These are phyloP conservation scores for Sechiopsis laciniata DNA, from an alignment of 306 rosid species.

Conservation along the genomic window DNA sequence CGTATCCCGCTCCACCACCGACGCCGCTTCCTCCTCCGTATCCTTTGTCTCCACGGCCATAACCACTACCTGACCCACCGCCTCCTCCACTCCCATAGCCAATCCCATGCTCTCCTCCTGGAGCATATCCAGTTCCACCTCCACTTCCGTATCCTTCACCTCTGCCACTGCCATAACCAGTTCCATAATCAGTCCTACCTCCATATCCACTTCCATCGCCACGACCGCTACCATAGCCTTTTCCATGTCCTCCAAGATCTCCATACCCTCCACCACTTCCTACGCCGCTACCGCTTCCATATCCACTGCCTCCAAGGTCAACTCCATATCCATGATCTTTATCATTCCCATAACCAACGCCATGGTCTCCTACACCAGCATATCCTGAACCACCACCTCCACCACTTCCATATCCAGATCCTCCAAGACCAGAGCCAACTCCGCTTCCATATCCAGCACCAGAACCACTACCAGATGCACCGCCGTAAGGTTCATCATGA, in stretches of 20 bases:
- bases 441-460: slow-evolving; percentile 35
- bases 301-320: background rate
- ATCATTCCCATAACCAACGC: too few relatives aligned
- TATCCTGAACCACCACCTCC: slow-evolving; percentile 18
- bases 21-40: background rate
- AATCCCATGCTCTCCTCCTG: background rate
- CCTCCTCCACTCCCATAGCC: slow-evolving; percentile 25
- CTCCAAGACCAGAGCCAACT: slow-evolving; percentile 32
- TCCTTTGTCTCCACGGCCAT: slow-evolving; percentile 20
- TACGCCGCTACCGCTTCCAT: background rate
- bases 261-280: too few relatives aligned
- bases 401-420: slow-evolving; percentile 34
- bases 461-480: background rate
- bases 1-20: slow-evolving; percentile 27
- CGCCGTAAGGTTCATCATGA: background rate
- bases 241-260: too few relatives aligned
- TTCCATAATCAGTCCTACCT: background rate
- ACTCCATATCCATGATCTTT: background rate
- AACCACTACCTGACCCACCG: slow-evolving; percentile 22
- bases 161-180: slow-evolving; percentile 16
- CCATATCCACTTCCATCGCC: background rate
- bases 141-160: slow-evolving; percentile 21
- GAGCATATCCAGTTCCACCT: too few relatives aligned
- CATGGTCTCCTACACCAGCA: slow-evolving; percentile 4
- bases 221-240: background rate